Evolutionary conservation across 2,329 filamentous ascomycete species (phyloP).

Genomic region (Pseudocercospora fijiensis): DNA sequence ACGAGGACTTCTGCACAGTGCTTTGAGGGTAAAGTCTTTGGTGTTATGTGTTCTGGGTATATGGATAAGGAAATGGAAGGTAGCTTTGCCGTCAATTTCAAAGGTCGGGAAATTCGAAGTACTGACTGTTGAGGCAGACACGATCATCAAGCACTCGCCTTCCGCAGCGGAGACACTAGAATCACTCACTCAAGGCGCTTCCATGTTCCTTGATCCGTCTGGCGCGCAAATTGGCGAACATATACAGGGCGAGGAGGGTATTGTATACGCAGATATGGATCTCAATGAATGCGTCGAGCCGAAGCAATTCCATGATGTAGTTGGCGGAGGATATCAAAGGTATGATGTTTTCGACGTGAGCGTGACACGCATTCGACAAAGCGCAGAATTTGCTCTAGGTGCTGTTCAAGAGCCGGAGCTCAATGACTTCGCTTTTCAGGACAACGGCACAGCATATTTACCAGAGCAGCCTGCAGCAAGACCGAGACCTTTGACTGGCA

Average conservation of each 20-base stretch:
- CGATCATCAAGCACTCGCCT: slow-evolving; percentile 36
- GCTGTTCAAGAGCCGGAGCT: not conserved
- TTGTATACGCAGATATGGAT: slow-evolving; percentile 55
- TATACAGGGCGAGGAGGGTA: slow-evolving; percentile 49
- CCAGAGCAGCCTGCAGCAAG: not conserved
- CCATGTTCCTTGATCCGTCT: slow-evolving; percentile 54
- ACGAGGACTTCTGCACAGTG: slow-evolving; percentile 56
- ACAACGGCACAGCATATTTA: not conserved
- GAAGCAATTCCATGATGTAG: slow-evolving; percentile 59
- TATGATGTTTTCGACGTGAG: slow-evolving; percentile 55
- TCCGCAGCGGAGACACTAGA: slow-evolving; percentile 38
- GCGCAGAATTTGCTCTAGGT: not conserved
- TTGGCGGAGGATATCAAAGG: slow-evolving; percentile 55
- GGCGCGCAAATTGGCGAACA: slow-evolving; percentile 42
- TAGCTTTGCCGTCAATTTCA: not conserved
- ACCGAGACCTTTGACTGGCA: not conserved
- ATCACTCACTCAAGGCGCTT: slow-evolving; percentile 46
- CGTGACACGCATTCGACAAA: slow-evolving; percentile 34
- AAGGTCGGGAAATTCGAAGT: not conserved
- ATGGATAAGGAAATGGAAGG: slow-evolving; percentile 39
- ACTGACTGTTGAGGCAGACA: slow-evolving; percentile 24
- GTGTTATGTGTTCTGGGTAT: slow-evolving; percentile 50
- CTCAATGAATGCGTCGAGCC: slow-evolving; percentile 53
- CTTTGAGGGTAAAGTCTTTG: slow-evolving; percentile 60
- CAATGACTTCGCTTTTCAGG: not conserved